phyloP scores from a whole-genome alignment of 2,329 filamentous ascomycete species.

The Elsinoe perseae region DNA sequence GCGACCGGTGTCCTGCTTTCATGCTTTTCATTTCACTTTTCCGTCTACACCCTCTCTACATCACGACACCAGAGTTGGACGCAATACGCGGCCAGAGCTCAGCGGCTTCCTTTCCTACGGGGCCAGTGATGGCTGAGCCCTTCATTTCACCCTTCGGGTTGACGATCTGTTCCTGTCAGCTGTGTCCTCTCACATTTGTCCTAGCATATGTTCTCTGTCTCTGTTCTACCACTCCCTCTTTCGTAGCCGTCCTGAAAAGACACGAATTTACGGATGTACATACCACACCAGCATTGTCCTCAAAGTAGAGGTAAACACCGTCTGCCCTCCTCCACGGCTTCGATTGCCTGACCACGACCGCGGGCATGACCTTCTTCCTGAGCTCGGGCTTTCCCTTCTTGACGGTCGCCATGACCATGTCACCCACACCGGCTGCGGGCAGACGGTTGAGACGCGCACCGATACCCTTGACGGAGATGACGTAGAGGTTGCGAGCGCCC shows the following conservation, averaged over 20 bases:
- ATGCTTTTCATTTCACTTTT: constrained; percentile 7
- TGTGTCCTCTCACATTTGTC: neutral
- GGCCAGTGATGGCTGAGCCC: constrained; percentile 97
- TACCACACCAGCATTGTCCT: constrained; percentile 99
- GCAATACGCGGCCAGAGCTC: constrained; percentile 99
- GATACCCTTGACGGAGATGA: constrained; percentile 99
- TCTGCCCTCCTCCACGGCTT: constrained; percentile 99
- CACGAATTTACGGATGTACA: too few species aligned
- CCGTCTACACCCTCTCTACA: constrained; percentile 57
- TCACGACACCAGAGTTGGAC: constrained; percentile 99
- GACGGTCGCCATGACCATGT: constrained; percentile 99
- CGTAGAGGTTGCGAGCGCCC: constrained; percentile 94
- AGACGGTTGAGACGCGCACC: constrained; percentile 96
- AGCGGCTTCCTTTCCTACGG: constrained; percentile 98
- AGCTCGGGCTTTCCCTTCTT: constrained; percentile 99
- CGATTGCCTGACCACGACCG: constrained; percentile 95
- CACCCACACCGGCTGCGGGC: constrained; percentile 92
- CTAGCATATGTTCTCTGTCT: neutral
- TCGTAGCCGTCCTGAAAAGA: too few species aligned
- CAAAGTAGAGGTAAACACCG: constrained; percentile 99
- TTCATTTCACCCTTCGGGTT: constrained; percentile 99
- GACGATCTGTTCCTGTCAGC: constrained; percentile 63
- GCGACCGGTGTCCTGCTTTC: neutral
- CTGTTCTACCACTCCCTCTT: neutral
- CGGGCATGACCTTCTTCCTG: constrained; percentile 99